Conservation (phyloP, 148 eudicot species). For the Diospyros lotus region DNA sequence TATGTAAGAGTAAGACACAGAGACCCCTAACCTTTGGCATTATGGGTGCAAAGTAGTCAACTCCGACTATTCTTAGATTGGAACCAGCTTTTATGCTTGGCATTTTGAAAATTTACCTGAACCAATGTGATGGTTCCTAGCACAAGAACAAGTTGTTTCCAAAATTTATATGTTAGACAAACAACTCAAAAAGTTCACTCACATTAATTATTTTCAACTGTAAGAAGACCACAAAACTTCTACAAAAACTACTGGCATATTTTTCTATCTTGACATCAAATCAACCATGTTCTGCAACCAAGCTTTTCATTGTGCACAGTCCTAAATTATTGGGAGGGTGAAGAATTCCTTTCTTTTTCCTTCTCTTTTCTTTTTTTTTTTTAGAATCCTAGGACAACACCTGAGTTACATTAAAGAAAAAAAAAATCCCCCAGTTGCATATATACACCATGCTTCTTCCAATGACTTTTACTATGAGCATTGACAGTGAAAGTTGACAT, state of each 20-base stretch:
- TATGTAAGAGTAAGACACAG: neutral
- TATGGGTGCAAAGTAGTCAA: neutral
- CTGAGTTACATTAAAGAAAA: neutral
- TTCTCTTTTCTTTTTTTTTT: too few species aligned
- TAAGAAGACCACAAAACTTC: neutral
- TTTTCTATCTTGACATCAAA: neutral
- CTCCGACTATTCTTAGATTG: neutral
- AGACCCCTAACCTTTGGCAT: neutral
- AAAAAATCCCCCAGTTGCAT: neutral
- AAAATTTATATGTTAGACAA: too few species aligned
- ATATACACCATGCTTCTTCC: neutral
- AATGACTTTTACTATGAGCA: neutral
- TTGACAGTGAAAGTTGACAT: neutral
- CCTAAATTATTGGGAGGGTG: too few species aligned
- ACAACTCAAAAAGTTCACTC: neutral
- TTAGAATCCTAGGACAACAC: neutral
- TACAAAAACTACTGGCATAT: too few species aligned
- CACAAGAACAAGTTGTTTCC: neutral
- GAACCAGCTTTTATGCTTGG: neutral
- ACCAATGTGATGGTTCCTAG: neutral
- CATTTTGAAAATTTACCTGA: neutral
- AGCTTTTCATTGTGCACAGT: neutral
- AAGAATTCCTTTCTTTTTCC: too few species aligned
- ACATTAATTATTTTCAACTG: neutral
- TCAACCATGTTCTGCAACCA: neutral